A percentile compares a stretch with the other conserved stretches of the same genome.
Conservation (phyloP, 2,329 filamentous ascomycete species). For the Colletotrichum lindemuthianum region DNA sequence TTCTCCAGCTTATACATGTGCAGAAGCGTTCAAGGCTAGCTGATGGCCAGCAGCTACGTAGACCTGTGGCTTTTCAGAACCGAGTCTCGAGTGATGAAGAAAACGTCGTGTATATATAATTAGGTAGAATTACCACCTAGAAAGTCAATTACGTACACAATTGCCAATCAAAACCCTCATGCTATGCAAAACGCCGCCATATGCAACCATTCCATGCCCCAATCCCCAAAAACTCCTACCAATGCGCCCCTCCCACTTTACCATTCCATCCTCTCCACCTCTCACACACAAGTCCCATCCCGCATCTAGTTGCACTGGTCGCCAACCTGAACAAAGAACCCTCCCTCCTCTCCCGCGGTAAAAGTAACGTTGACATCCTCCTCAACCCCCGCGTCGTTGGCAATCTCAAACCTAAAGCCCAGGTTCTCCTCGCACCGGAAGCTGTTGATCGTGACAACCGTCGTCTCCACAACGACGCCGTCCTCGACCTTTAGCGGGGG, state of each 20-base stretch:
- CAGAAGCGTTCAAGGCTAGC: no score
- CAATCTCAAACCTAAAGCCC: conserved; percentile 21
- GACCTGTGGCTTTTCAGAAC: no score
- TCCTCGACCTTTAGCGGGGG: conserved; percentile 18
- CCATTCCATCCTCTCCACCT: not conserved
- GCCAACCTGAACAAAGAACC: conserved; percentile 25
- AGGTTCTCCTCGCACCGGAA: conserved; percentile 13
- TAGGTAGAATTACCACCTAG: no score
- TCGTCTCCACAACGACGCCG: conserved; percentile 8
- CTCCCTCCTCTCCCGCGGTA: not conserved
- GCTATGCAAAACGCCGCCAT: not conserved
- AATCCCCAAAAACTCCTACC: not conserved
- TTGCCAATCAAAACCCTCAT: no score
- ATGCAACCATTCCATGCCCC: not conserved
- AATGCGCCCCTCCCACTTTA: not conserved
- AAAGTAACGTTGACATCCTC: conserved; percentile 22
- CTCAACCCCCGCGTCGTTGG: conserved; percentile 6
- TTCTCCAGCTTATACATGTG: no score
- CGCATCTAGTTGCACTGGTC: conserved; percentile 20
- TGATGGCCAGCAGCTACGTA: no score
- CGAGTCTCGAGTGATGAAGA: no score
- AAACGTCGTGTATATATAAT: no score
- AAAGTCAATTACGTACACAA: no score
- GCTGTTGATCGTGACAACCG: conserved; percentile 26
- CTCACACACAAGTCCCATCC: not conserved